Conservation (phyloP, 108 stramenopile genomes). For the Phaeodactylum tricornutum region DNA sequence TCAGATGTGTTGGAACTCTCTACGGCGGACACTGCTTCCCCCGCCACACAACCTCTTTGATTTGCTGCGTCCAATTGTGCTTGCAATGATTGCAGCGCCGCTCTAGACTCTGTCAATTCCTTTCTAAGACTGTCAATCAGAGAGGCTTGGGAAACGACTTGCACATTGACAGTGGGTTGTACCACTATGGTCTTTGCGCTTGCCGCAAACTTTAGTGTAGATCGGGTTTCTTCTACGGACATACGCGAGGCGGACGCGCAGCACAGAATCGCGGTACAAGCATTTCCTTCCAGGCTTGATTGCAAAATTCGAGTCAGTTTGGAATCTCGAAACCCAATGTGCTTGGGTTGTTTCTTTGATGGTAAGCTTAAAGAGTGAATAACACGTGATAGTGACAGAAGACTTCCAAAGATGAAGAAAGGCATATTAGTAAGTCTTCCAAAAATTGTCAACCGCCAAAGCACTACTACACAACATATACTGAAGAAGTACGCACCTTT, state of each 20-base stretch:
- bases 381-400: constrained; percentile 75
- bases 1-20: no score
- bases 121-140: constrained; percentile 68
- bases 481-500: constrained; percentile 35
- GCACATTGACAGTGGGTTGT: constrained; percentile 69
- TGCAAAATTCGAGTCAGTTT: constrained; percentile 98
- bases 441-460: no score
- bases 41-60: no score
- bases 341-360: constrained; percentile 22
- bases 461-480: background rate
- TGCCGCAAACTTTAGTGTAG: constrained; percentile 90
- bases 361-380: constrained; percentile 53
- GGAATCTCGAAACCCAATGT: constrained; percentile 85
- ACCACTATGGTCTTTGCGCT: constrained; percentile 85
- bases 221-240: constrained; percentile 91
- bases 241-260: constrained; percentile 81
- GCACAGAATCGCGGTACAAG: constrained; percentile 88
- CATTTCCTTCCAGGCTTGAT: constrained; percentile 92
- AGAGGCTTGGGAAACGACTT: constrained; percentile 69
- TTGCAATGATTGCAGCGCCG: constrained; percentile 36
- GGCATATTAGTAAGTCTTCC: constrained; percentile 4
- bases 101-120: constrained; percentile 39
- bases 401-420: constrained; percentile 17
- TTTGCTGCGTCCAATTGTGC: no score
- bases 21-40: no score